phyloP scores from a whole-genome alignment of 768 basidiomycete genomes.

The Rhizopogon vinicolor region DNA sequence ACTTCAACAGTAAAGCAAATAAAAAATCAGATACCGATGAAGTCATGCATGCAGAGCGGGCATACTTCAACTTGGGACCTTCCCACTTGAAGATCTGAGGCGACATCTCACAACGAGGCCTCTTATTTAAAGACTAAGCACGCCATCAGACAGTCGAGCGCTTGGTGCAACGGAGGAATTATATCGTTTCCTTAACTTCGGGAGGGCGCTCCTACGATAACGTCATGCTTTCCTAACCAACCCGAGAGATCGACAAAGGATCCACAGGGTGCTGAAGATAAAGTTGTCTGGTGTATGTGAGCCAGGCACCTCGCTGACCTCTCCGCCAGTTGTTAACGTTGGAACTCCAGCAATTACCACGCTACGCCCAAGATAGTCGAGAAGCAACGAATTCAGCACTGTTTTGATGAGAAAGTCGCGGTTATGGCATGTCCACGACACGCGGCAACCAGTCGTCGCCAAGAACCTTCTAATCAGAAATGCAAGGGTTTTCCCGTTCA shows the following conservation, averaged over 20 bases:
- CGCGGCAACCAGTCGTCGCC: slow-evolving; percentile 9
- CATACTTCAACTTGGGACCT: background rate
- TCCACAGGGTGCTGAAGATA: background rate
- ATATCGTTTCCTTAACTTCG: background rate
- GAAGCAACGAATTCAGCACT: background rate
- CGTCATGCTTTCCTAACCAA: background rate
- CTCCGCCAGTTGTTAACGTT: background rate
- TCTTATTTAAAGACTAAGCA: background rate
- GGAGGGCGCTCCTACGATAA: too few relatives aligned
- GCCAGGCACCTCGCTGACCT: background rate
- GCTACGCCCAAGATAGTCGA: background rate
- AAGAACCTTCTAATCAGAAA: slow-evolving; percentile 13
- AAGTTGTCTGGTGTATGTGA: background rate
- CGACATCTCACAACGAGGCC: background rate
- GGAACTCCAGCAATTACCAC: background rate
- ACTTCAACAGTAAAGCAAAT: background rate
- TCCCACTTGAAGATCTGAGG: background rate
- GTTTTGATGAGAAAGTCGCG: slow-evolving; percentile 3
- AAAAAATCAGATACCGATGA: background rate
- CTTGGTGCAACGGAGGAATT: background rate
- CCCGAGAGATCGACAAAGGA: background rate
- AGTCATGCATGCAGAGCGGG: background rate
- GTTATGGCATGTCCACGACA: slow-evolving; percentile 22
- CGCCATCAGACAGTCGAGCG: background rate
- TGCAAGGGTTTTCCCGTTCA: slow-evolving; percentile 4